phyloP scores from a whole-genome alignment of 23 red algal species.

The Chondrus crispus region DNA sequence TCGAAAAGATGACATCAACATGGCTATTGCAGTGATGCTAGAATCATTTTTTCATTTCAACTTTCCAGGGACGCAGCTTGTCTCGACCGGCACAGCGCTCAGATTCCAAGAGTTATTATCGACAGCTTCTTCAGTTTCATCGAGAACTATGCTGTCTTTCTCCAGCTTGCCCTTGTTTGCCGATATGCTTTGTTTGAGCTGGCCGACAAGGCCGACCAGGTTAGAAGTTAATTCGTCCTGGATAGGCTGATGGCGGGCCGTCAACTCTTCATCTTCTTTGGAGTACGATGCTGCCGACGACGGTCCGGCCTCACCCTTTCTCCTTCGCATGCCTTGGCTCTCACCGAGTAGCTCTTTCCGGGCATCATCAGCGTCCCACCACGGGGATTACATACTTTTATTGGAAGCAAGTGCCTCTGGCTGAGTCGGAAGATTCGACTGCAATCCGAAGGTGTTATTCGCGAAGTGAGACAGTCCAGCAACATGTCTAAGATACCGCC shows the following conservation, averaged over 20 bases:
- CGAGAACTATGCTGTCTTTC: slow-evolving; percentile 41
- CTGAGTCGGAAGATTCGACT: too few species aligned
- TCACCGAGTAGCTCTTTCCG: slow-evolving; percentile 25
- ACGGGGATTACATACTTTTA: too few species aligned
- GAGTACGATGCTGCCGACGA: background rate
- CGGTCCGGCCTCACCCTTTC: slow-evolving; percentile 1
- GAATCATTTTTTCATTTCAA: slow-evolving; percentile 99
- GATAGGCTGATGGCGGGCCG: slow-evolving; percentile 61
- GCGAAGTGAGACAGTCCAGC: background rate
- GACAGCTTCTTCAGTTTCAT: slow-evolving; percentile 52
- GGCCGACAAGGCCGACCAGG: slow-evolving; percentile 60
- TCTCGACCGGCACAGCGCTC: too few species aligned
- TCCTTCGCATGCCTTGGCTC: slow-evolving; percentile 9
- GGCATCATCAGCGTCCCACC: background rate
- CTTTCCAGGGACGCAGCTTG: too few species aligned
- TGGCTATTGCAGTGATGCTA: slow-evolving; percentile 87
- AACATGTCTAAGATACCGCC: slow-evolving; percentile 1
- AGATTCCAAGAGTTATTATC: slow-evolving; percentile 53
- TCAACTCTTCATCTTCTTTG: slow-evolving; percentile 49
- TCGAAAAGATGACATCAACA: slow-evolving; percentile 82
- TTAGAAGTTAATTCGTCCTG: slow-evolving; percentile 63
- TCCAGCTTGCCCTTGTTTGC: slow-evolving; percentile 58
- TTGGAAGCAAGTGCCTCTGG: too few species aligned
- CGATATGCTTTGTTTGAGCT: slow-evolving; percentile 50
- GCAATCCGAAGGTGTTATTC: too few species aligned